phyloP scores from a whole-genome alignment of 371 early-diverging fungal species.

The Mucor irregularis region DNA sequence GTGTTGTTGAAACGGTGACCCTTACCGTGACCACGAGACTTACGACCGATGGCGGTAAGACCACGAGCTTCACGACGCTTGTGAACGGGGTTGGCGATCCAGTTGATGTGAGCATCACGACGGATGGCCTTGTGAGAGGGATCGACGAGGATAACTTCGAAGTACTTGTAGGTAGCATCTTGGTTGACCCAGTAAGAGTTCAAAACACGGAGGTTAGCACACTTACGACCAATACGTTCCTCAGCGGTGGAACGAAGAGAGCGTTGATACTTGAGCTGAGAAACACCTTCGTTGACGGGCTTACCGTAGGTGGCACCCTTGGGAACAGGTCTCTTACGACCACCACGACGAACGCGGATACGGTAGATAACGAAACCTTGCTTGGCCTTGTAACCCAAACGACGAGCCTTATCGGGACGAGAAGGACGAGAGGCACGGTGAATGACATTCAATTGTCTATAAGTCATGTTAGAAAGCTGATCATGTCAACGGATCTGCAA shows the following conservation, averaged over 20 bases:
- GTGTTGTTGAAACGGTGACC: conserved; percentile 98
- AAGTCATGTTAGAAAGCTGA: background rate
- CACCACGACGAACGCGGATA: conserved; percentile 98
- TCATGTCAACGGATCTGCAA: background rate
- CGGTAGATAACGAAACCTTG: conserved; percentile 98
- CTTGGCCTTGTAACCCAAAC: conserved; percentile 99
- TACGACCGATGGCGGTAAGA: conserved; percentile 96
- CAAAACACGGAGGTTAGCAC: conserved; percentile 94
- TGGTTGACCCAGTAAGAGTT: conserved; percentile 99
- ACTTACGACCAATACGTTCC: conserved; percentile 95
- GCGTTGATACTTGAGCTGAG: conserved; percentile 96
- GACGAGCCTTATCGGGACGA: conserved; percentile 98
- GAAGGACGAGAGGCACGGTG: conserved; percentile 98
- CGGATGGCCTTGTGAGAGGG: conserved; percentile 96
- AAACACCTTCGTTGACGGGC: conserved; percentile 97
- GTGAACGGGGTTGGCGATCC: conserved; percentile 97
- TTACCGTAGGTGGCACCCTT: conserved; percentile 99
- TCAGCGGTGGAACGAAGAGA: conserved; percentile 94
- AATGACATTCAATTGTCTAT: conserved; percentile 92
- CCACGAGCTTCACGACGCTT: conserved; percentile 99
- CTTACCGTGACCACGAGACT: conserved; percentile 98
- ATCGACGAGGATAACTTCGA: conserved; percentile 98
- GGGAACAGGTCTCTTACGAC: conserved; percentile 93
- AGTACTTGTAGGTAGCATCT: conserved; percentile 98
- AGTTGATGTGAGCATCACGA: conserved; percentile 97